These are phyloP conservation scores for Euryodendron excelsum DNA, from an alignment of 148 eudicot genomes.

Conservation along the genomic window DNA sequence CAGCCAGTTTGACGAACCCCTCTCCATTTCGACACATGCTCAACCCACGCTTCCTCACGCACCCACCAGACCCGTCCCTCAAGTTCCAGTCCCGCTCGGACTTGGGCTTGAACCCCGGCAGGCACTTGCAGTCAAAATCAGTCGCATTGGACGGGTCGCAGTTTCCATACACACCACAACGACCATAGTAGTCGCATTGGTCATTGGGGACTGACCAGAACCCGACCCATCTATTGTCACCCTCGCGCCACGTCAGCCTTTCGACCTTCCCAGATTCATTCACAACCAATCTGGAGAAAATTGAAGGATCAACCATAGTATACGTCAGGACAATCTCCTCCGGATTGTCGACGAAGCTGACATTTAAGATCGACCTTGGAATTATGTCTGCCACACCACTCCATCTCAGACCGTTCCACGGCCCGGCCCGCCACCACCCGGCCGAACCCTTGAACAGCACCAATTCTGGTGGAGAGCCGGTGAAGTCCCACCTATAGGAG, in stretches of 20 bases:
- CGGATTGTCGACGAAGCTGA: neutral
- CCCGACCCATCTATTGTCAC: constrained; percentile 24
- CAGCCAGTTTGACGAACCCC: constrained; percentile 40
- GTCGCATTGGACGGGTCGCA: constrained; percentile 29
- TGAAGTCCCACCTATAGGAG: too few relatives aligned
- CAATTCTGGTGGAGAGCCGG: neutral
- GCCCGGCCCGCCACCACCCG: constrained; percentile 17
- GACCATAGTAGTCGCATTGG: constrained; percentile 37
- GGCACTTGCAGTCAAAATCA: constrained; percentile 39
- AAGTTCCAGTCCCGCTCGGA: constrained; percentile 35
- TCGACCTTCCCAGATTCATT: neutral
- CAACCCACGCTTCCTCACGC: constrained; percentile 32
- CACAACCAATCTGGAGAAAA: neutral
- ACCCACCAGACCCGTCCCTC: constrained; percentile 45
- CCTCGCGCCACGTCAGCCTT: constrained; percentile 33
- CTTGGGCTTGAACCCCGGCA: constrained; percentile 46
- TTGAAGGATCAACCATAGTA: neutral
- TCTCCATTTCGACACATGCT: too few relatives aligned
- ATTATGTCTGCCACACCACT: constrained; percentile 15
- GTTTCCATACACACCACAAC: constrained; percentile 40
- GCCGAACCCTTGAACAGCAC: constrained; percentile 2
- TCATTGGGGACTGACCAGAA: constrained; percentile 42
- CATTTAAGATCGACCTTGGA: neutral
- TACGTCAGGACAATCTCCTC: neutral
- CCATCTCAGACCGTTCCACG: constrained; percentile 20